These are phyloP conservation scores for Xylaria castorea DNA, from an alignment of 495 filamentous ascomycete species.

Conservation along the genomic window DNA sequence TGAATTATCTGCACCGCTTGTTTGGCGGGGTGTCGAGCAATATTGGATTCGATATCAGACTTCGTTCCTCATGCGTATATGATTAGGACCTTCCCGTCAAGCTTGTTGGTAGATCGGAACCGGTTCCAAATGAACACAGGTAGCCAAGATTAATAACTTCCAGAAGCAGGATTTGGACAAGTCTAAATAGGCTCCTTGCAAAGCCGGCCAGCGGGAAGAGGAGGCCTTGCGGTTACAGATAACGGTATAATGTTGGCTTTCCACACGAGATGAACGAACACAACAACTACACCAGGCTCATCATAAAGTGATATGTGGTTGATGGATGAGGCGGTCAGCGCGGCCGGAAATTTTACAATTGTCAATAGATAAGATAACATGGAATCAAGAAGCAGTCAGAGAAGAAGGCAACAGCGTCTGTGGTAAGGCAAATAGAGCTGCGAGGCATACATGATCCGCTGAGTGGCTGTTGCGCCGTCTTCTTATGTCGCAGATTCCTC, in stretches of 20 bases:
- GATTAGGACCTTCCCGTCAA: background rate
- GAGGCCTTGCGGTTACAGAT: background rate
- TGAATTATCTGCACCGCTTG: background rate
- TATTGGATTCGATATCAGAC: background rate
- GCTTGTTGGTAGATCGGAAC: background rate
- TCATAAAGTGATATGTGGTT: background rate
- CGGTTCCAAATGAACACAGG: background rate
- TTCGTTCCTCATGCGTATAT: background rate
- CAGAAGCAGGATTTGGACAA: background rate
- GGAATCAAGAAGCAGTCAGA: slow-evolving; percentile 7
- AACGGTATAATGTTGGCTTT: background rate
- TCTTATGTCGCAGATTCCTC: slow-evolving; percentile 17
- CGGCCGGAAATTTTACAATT: slow-evolving; percentile 4
- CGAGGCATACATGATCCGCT: slow-evolving; percentile 3
- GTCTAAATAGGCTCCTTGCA: background rate
- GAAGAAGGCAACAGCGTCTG: slow-evolving; percentile 13
- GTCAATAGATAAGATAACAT: background rate
- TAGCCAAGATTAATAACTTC: background rate
- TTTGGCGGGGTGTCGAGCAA: background rate
- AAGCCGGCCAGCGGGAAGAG: background rate
- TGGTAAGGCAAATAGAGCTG: slow-evolving; percentile 19
- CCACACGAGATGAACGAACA: background rate
- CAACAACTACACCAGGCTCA: background rate
- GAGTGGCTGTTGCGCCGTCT: slow-evolving; percentile 17
- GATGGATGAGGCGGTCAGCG: background rate